Base-by-base conservation (phyloP, 1,284 basidiomycete species). In the Naganishia cerealis region DNA sequence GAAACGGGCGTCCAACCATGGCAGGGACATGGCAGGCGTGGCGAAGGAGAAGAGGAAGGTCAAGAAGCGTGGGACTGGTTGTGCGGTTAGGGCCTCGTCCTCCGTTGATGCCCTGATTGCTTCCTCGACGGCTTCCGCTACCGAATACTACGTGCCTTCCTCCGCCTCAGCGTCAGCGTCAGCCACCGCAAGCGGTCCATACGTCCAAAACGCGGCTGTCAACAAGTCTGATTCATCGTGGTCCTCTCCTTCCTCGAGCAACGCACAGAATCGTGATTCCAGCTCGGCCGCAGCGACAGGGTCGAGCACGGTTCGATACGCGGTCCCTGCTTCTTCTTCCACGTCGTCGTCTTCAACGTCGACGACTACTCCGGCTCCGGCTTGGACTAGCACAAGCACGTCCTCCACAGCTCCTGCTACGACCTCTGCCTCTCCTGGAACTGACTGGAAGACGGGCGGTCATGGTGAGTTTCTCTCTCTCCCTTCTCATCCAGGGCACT, bases 361-460 rank as follows among this genome's bases (percentile, higher is more conserved):
- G 21, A 48, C 46, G 12, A 50, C n/a, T 21, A 50, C 46, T 13
- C 46, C 46, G n/a, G 50, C 48, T 16, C 46, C 46, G 33, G 50
- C 50, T n/a, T 46, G 42, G 36, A 54, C 61, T 2, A 61, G 43
- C 18, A 61, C 58, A 5, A 46, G 29, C 29, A 9, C 43, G 12
- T 53, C 74, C 12, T 67, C 50, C 33, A 55, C 53, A 16, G 56
- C 67, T 46, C 68, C 75, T 50, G 65, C 72, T 39, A 58, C 71
- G 39, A 71, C 74, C 18, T 67, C 74, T 6, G 68, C 62, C 18
- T 62, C 75, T 24, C 58, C 71, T 24, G 54, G 40, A n/a, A 36
- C 40, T 21, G 69, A 63, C 24, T 53, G 55, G 42, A 59, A 70
- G 55, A 50, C 57, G 4, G 43, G 69, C 13, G 61, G 61, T 13